Evolutionary conservation across 345 rosid species (phyloP), one percentile per base, ranked within the genome.

Genomic region (Litchi chinensis): DNA sequence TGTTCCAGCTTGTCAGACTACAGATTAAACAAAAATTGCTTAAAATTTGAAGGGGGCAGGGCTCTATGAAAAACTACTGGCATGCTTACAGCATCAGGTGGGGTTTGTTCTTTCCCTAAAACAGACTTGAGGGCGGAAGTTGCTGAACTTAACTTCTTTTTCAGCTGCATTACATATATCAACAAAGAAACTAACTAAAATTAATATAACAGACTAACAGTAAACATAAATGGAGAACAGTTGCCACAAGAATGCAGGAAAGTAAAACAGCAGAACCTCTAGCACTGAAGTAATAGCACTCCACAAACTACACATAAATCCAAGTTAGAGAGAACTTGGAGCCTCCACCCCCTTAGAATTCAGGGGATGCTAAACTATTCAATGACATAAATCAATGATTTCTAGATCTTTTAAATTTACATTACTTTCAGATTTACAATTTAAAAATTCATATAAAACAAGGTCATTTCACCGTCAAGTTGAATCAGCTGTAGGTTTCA

Each of bases 71-170:
- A 77, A 77, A 71, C 68, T 59, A 68, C 71, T 64, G 60, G 46
- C 72, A 65, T 77, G 64, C 93, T 93, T 86, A 92, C 97, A 80
- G 82, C 79, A 79, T 88, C 87, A 70, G 77, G 83, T 50, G n/a
- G 86, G 59, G 77, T 65, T 79, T 88, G 88, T 74, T 80, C 83
- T 77, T 89, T 91, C 73, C 97, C 86, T 54, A 93, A 83, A 69
- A 91, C 73, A 15, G 93, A 91, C 77, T 86, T 90, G 81, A 93
- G 66, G 44, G 93, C 87, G 73, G 91, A 89, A 79, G 91, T 88
- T 86, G 98, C 93, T 8, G 93, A 88, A 77, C 92, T 86, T 75
- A 93, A 77, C 86, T 89, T 93, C 83, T 88, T 83, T 85, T 86
- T 91, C 71, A 92, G 80, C 98, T 93, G 82, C 76, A 82, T 76